Conservation (phyloP, 352 stramenopile species). For the Pythium aquatile region DNA sequence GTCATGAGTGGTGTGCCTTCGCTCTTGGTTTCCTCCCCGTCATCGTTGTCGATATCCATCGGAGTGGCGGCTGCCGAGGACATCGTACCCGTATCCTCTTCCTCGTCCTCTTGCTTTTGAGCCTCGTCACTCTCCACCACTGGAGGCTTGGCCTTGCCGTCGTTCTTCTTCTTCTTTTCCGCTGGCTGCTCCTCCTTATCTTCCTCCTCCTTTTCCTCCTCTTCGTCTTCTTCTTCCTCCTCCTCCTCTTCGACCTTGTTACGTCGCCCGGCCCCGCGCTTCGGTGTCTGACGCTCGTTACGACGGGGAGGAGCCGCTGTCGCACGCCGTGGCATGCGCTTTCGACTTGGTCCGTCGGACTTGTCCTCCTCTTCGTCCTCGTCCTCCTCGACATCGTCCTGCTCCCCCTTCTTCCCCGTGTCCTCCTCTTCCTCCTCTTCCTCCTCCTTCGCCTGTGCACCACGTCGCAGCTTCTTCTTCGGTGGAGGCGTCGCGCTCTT, state of each 20-base stretch:
- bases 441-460: neutral
- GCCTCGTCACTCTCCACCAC: neutral
- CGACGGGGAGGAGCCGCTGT: conserved; percentile 4
- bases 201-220: conserved; percentile 19
- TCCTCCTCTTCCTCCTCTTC: conserved; percentile 9
- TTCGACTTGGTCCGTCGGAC: conserved; percentile 5
- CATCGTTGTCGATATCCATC: conserved; percentile 24
- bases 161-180: conserved; percentile 37
- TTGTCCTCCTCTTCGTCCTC: conserved; percentile 13
- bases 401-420: conserved; percentile 1
- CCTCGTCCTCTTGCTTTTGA: conserved; percentile 28
- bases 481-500: conserved; percentile 18
- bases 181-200: conserved; percentile 35
- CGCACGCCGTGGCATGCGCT: conserved; percentile 20
- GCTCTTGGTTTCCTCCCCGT: conserved; percentile 29
- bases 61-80: conserved; percentile 18
- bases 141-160: conserved; percentile 11
- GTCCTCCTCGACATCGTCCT: conserved; percentile 18
- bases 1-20: conserved; percentile 20
- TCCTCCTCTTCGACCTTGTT: conserved; percentile 20
- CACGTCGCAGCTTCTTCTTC: conserved; percentile 25
- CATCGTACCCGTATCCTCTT: conserved; percentile 18
- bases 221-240: conserved; percentile 25
- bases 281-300: neutral
- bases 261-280: conserved; percentile 9